Base-by-base conservation (phyloP, 1,284 basidiomycete species). In the Salmacisia buchloeana region DNA sequence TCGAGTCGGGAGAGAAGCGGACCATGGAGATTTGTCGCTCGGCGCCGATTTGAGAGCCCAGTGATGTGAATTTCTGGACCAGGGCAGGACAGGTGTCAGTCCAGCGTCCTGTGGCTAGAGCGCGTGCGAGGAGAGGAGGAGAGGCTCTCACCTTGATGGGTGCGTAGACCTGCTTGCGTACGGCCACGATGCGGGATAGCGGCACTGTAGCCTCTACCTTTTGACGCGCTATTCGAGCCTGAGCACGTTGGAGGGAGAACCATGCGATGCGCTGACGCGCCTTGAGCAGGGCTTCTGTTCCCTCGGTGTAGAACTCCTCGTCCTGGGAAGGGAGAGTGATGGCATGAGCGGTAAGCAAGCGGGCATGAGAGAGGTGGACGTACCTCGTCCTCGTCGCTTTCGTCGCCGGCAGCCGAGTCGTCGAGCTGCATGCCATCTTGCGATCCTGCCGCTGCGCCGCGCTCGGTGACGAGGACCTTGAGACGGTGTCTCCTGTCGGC, bases 1-100 rank as follows among this genome's bases (percentile, higher is more conserved):
- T 82, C 70, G 89, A 89, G 78, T 97, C 89, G 3, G 96, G 96
- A 1, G 94, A 88, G 80, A 98, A 98, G 27, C 96, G 88, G 33
- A 97, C 91, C 81, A 91, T 88, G 1, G 92, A 90, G 67, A 98
- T 86, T 1, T 94, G 93, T 58, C 96, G 86, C 69, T 96, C 92
- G 77, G 97, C 96, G 59, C 93, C 94, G 71, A 97, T 92, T 84
- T 98, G 96, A 0, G 94, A 97, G 29, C 96, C 96, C 52, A 97
- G 85, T 73, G 92, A 94, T 56, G 88, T 85, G 80, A 90, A 94
- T 77, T 87, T 89, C 90, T 94, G 74, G 1, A 15, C 39, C 25
- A 46, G 9, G 59, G 25, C 4, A 38, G 36, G 36, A 38, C 35
- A 38, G 35, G 35, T 9, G 9, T 9, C 35, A 15, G 35, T 7